A percentile compares a stretch with the other conserved stretches of the same genome.
phyloP scores from a whole-genome alignment of 345 rosid species.

The Carallia pectinifolia region DNA sequence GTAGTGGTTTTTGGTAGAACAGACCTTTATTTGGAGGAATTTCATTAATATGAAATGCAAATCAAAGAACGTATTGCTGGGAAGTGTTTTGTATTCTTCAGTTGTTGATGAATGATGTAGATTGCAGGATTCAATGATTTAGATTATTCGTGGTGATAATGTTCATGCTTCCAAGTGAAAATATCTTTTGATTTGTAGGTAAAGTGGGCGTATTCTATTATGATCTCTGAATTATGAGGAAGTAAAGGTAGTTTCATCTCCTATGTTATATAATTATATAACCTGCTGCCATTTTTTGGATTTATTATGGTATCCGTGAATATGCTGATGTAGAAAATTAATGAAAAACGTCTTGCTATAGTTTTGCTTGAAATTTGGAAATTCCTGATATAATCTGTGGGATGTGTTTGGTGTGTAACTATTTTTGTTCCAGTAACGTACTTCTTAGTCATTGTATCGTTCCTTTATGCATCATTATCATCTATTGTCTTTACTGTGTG shows the following conservation, averaged over 20 bases:
- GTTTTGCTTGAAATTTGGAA: background rate
- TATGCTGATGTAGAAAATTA: constrained; percentile 14
- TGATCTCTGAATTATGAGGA: constrained; percentile 98
- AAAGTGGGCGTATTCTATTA: constrained; percentile 93
- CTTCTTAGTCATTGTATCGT: background rate
- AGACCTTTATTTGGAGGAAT: background rate
- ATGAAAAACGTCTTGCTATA: background rate
- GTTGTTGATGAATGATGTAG: constrained; percentile 30
- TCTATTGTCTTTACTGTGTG: background rate
- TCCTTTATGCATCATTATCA: background rate
- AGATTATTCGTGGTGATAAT: constrained; percentile 55
- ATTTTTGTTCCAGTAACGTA: background rate
- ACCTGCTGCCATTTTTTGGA: constrained; percentile 29
- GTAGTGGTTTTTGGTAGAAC: background rate
- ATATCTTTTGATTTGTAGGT: constrained; percentile 99
- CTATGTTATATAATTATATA: constrained; percentile 28
- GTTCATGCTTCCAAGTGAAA: constrained; percentile 77
- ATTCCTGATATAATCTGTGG: background rate
- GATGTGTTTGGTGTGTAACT: background rate
- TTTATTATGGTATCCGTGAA: constrained; percentile 14
- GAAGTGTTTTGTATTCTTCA: constrained; percentile 9
- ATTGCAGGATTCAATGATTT: constrained; percentile 36
- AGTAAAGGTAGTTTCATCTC: constrained; percentile 94
- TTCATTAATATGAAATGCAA: background rate
- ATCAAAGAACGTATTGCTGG: constrained; percentile 17